Evolutionary conservation across 23 red algal species (phyloP), one percentile per base, ranked within the genome.

Genomic region (Cyanidiococcus yangmingshanensis): DNA sequence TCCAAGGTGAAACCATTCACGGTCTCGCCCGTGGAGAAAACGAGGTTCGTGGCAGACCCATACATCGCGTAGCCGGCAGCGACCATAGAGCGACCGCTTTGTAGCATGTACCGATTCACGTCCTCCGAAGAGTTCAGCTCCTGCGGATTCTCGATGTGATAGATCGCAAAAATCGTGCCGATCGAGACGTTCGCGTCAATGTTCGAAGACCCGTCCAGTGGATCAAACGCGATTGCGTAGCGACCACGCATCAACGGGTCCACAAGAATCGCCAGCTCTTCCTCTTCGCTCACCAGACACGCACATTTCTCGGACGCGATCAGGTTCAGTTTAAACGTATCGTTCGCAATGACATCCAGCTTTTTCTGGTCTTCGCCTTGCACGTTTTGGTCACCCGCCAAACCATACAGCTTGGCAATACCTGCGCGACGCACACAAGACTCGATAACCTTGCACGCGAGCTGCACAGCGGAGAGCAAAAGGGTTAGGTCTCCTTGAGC

Each of bases 281-380:
- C 94, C 85, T 98, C 94, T 58, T 98, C 94, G 45, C 79, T 85
- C 17, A 98, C 94, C 87, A 98, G 88, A 0, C 90, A 84, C 7
- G 80, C 80, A 57, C 84, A 87, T 68, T 85, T 89, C 37, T 87
- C 94, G 12, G 88, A 91, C 37, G 79, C 84, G 38, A 87, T 79
- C 41, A 98, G 82, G 51, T 91, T 89, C 68, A 88, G 86, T 79
- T 98, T 98, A 79, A 98, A 91, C 0, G 87, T 88, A 79, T 98
- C 94, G 77, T 98, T 98, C 24, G 94, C 89, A 39, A 98, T 89
- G 32, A 98, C 80, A 58, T 98, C 94, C 83, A 98, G 81, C 88
- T 91, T 91, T 82, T 98, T 98, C 94, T 98, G 94, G 37, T 98
- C 94, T 84, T 98, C 94, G 32, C 94, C 94, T 58, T 98, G 94